Evolutionary conservation across 2,329 filamentous ascomycete species (phyloP).

Genomic region (Ustilaginoidea virens): DNA sequence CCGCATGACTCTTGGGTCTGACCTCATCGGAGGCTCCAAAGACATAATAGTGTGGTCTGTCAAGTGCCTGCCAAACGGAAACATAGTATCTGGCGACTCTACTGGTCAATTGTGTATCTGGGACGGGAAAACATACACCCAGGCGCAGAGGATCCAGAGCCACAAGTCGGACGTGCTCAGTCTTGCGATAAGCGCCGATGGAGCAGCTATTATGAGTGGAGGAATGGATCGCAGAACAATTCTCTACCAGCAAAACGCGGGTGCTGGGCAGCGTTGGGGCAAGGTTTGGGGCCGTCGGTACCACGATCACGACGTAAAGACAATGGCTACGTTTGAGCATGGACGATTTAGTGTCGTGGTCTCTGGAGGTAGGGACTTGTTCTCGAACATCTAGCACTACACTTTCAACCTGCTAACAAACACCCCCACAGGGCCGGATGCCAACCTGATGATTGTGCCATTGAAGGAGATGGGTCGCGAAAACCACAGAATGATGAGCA

Average conservation of each 20-base stretch:
- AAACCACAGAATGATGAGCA: slow-evolving; percentile 67
- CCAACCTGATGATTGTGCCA: slow-evolving; percentile 67
- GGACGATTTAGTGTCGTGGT: slow-evolving; percentile 72
- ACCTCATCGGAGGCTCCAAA: slow-evolving; percentile 60
- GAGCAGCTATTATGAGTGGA: slow-evolving; percentile 69
- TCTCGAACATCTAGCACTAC: background rate
- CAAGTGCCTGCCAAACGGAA: slow-evolving; percentile 71
- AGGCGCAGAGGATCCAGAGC: slow-evolving; percentile 69
- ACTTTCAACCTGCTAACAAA: slow-evolving; percentile 4
- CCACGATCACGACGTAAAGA: slow-evolving; percentile 89
- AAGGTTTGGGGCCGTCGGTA: slow-evolving; percentile 77
- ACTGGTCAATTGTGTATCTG: slow-evolving; percentile 87
- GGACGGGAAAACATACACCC: slow-evolving; percentile 83
- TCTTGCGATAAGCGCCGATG: slow-evolving; percentile 67
- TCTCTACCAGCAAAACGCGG: slow-evolving; percentile 54
- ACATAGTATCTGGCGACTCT: slow-evolving; percentile 89
- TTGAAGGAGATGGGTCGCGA: slow-evolving; percentile 61
- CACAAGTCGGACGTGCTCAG: slow-evolving; percentile 87
- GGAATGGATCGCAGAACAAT: slow-evolving; percentile 85
- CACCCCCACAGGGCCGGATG: slow-evolving; percentile 54
- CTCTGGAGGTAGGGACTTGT: slow-evolving; percentile 58
- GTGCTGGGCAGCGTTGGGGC: slow-evolving; percentile 55
- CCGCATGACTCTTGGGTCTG: slow-evolving; percentile 74
- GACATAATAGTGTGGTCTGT: slow-evolving; percentile 89
- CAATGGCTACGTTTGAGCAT: slow-evolving; percentile 80